Evolutionary conservation across 2,329 filamentous ascomycete species (phyloP), one percentile per base, ranked within the genome.

Genomic region (Pseudohalonectria lignicola): DNA sequence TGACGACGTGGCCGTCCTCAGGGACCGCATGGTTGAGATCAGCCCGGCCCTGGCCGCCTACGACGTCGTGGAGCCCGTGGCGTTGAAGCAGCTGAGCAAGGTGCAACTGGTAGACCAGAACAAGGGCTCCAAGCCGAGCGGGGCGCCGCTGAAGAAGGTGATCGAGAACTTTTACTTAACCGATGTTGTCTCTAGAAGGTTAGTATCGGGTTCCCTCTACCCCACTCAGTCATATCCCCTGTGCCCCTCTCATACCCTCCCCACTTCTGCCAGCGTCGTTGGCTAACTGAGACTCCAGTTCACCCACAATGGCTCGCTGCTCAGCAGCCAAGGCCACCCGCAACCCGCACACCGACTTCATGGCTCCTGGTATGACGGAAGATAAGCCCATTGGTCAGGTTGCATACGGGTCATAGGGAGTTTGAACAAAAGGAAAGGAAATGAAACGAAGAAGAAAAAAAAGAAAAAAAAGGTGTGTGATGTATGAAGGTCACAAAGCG

Each of bases 91-190:
- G 45, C 66, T 96, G 52, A 87, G 85, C 75, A 95, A 88, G 72
- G 82, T 94, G 41, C 90, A 96, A 64, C 71, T 98, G 41, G 85
- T 94, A 38, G 92, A 96, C 56, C 85, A 93, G 63, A 96, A 96
- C 71, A 94, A 92, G 76, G 87, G 86, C 34, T 65, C 77, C 36
- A 82, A 85, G 63, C 53, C 72, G n/a, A 81, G 69, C 30, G 79
- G 78, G n/a, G 64, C 71, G 50, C 76, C 84, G 21, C 71, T 98
- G 53, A 86, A 79, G 70, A 85, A 84, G 63, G 78, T 83, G 41
- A 86, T 98, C 51, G 80, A 94, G 53, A 86, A 98, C 69, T 98
- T 98, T 63, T 98, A 88, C 69, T 94, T 96, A 64, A 98, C 92
- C 60, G 90, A 98, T 64, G 79, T 82, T 41, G 95, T 98, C 61